Percentiles rank a stretch among this genome's conserved stretches.
These are phyloP conservation scores for Zanthoxylum bungeanum DNA, from an alignment of 345 rosid genomes.

Conservation along the genomic window DNA sequence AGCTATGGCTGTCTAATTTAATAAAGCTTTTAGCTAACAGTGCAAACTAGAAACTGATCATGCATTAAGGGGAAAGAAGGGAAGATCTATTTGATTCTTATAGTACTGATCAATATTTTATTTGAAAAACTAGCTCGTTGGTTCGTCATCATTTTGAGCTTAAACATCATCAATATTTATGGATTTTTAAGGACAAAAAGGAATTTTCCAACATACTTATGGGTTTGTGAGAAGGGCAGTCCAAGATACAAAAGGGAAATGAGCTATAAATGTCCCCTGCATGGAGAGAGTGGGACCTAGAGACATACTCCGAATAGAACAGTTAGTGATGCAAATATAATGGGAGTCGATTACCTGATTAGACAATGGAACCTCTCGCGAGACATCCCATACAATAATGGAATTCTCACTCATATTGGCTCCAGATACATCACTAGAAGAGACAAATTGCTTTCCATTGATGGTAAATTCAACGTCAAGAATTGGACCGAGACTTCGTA, in stretches of 20 bases:
- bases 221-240: not conserved
- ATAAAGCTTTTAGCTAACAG: not conserved
- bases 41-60: not conserved
- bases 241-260: not conserved
- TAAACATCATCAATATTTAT: not conserved
- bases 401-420: conserved; percentile 77
- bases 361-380: conserved; percentile 71
- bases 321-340: no score
- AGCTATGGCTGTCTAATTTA: not conserved
- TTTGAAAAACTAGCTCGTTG: no score
- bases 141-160: not conserved
- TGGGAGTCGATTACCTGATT: no score
- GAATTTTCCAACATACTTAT: not conserved
- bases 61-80: no score
- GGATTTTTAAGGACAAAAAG: not conserved
- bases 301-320: conserved; percentile 10
- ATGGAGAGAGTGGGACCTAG: not conserved
- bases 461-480: conserved; percentile 75
- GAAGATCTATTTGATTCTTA: no score
- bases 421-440: conserved; percentile 68
- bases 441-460: conserved; percentile 59
- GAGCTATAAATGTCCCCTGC: not conserved
- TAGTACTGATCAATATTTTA: no score
- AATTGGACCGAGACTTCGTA: conserved; percentile 60
- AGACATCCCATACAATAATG: conserved; percentile 72